phyloP scores from a whole-genome alignment of 2,329 filamentous ascomycete species.

The Fusarium austroafricanum region DNA sequence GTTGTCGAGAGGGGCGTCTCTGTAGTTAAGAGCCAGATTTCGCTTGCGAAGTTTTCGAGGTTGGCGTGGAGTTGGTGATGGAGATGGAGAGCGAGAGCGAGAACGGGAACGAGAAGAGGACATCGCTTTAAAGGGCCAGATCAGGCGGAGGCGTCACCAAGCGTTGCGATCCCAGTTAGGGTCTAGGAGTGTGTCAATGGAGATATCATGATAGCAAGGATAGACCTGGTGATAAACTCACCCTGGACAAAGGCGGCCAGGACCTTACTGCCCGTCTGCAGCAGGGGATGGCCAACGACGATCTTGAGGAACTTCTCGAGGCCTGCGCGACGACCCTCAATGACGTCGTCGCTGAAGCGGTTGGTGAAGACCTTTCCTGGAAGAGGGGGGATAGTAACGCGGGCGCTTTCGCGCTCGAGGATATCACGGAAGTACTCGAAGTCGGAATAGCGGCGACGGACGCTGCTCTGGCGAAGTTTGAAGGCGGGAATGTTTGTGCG shows the following conservation, averaged over 20 bases:
- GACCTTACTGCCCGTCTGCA: constrained; percentile 98
- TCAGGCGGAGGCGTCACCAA: constrained; percentile 68
- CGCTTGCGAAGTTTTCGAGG: constrained; percentile 47
- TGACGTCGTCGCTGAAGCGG: constrained; percentile 97
- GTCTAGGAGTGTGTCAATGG: constrained; percentile 59
- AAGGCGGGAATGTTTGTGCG: constrained; percentile 99
- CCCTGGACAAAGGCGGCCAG: constrained; percentile 96
- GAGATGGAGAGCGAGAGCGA: constrained; percentile 24
- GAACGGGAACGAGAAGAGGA: constrained; percentile 17
- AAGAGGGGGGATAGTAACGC: constrained; percentile 94
- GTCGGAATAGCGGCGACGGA: constrained; percentile 94
- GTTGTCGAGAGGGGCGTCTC: constrained; percentile 38
- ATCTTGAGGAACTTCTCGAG: constrained; percentile 97
- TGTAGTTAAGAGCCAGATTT: constrained; percentile 30
- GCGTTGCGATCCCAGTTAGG: constrained; percentile 92
- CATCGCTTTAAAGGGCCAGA: constrained; percentile 38
- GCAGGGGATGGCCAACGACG: constrained; percentile 92
- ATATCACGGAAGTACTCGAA: constrained; percentile 99
- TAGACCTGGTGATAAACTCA: constrained; percentile 53
- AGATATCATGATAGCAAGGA: constrained; percentile 6
- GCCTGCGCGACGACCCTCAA: constrained; percentile 91
- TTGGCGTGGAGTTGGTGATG: constrained; percentile 24
- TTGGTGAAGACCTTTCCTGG: constrained; percentile 99
- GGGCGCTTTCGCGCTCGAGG: constrained; percentile 91
- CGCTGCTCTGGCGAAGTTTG: constrained; percentile 89